These are phyloP conservation scores for Oryza meridionalis DNA, from an alignment of 176 grass and related monocot species.

Conservation along the genomic window DNA sequence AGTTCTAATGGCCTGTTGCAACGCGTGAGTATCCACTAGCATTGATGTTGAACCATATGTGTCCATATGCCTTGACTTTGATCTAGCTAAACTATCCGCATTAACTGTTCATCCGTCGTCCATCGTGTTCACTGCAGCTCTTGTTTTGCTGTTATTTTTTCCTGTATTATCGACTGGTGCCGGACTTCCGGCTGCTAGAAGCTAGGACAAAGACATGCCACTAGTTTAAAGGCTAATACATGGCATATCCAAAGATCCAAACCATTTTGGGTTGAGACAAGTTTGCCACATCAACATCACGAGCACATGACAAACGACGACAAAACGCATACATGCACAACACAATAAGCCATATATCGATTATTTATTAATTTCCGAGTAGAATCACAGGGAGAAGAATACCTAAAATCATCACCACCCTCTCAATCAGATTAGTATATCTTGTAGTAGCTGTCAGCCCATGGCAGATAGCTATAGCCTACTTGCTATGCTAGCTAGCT, in stretches of 20 bases:
- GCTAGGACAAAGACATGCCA: neutral
- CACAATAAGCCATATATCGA: neutral
- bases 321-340: neutral
- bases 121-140: neutral
- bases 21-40: too few species aligned
- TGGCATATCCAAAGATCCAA: neutral
- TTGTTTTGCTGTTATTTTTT: neutral
- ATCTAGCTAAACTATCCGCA: neutral
- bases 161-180: neutral
- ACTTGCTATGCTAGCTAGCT: neutral
- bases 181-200: neutral
- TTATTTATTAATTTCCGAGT: conserved; percentile 17
- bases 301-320: neutral
- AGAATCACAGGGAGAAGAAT: conserved; percentile 9
- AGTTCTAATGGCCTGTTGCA: too few species aligned
- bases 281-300: neutral
- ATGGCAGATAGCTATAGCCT: neutral
- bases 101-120: neutral
- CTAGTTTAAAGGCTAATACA: neutral
- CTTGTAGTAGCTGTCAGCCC: neutral
- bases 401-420: neutral
- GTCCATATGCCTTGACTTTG: too few species aligned
- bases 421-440: neutral
- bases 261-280: neutral
- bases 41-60: too few species aligned